Base-by-base conservation (phyloP, 164 flowering plant genomes). In the Liquidambar formosana region DNA sequence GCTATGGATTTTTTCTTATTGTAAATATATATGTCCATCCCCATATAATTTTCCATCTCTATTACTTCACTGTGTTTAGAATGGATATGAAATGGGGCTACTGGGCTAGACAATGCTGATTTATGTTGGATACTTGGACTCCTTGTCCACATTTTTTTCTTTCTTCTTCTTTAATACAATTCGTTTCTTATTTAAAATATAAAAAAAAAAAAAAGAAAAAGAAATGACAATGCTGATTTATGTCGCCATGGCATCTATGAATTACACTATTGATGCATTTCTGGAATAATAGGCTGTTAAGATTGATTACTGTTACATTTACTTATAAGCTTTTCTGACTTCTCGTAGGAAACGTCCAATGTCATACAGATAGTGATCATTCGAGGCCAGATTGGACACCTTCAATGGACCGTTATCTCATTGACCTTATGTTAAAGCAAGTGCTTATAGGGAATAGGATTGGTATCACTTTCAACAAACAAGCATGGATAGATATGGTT, bases 351-450 rank as follows among this genome's bases (percentile, higher is more conserved):
- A 69, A 67, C 6, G 23, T 46, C 44, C 67, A 64, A 38, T 11
- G 23, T 19, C 59, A 33, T 66, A 63, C 47, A 15, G 46, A 57
- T 51, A 48, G 51, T 45, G 70, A 58, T 22, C 45, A 33, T 47
- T 63, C 62, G 33, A 63, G 33, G 11, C 41, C 68, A 57, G 65
- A 63, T 52, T 76, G 75, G 75, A 67, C 71, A 10, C 72, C 72
- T 33, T 53, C 51, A 9, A 71, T 71, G 75, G 75, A 76, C 45
- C 54, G 71, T 0, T 54, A 71, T 63, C 49, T 76, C 33, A 67
- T 76, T 65, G 78, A 74, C 48, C 65, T 74, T 16, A 47, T 74
- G 76, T 60, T 75, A 26, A 71, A 62, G 52, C 67, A 66, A 28
- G 74, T 66, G 23, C 51, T 45, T 51, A 70, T n/a, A 49, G 72